Evolutionary conservation across 257 asterid genomes (phyloP).

Genomic region (Rhazya stricta): DNA sequence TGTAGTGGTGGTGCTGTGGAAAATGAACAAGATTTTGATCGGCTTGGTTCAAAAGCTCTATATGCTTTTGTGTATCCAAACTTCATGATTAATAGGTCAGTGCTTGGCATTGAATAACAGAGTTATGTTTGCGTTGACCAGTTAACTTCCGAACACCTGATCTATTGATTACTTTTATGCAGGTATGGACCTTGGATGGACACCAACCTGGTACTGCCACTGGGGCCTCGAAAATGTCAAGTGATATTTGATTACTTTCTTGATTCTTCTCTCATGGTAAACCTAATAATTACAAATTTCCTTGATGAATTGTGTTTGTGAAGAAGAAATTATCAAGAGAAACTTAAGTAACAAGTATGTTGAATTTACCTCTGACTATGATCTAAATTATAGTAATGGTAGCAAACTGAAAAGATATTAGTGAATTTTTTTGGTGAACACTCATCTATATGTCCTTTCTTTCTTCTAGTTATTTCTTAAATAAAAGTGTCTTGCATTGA

Average conservation of each 20-base stretch:
- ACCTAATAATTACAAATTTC: background rate
- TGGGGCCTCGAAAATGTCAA: conserved; percentile 72
- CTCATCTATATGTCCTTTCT: too few relatives aligned
- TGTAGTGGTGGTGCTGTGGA: conserved; percentile 41
- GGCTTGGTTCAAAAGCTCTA: conserved; percentile 66
- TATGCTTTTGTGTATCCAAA: conserved; percentile 84
- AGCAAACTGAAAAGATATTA: too few relatives aligned
- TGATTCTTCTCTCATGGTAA: conserved; percentile 63
- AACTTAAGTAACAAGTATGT: background rate
- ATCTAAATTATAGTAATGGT: too few relatives aligned
- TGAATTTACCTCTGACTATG: background rate
- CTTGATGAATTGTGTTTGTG: background rate
- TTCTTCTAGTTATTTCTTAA: too few relatives aligned
- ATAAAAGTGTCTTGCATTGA: too few relatives aligned
- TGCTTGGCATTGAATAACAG: background rate
- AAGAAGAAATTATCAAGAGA: background rate
- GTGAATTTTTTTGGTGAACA: background rate
- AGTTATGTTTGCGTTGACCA: background rate
- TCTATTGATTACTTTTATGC: conserved; percentile 8
- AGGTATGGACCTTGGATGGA: conserved; percentile 99
- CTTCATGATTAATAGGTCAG: conserved; percentile 88
- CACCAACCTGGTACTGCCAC: conserved; percentile 72
- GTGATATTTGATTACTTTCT: conserved; percentile 85
- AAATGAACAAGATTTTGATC: conserved; percentile 35
- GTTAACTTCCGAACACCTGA: background rate